Conservation (phyloP, 192 early-diverging fungal genomes). For the Gaertneriomyces sp. region DNA sequence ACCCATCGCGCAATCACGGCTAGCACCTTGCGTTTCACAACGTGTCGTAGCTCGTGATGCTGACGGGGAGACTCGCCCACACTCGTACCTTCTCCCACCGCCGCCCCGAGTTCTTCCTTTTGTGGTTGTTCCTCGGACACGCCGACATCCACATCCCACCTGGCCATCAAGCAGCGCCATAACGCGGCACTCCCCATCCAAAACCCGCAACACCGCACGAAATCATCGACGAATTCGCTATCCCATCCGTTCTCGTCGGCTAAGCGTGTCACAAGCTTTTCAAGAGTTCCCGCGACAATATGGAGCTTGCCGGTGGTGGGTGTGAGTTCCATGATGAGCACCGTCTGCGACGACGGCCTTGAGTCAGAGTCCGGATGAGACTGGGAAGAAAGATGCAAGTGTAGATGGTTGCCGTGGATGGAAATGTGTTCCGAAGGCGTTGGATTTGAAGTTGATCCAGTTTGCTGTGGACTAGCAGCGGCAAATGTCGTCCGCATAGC, state of each 20-base stretch:
- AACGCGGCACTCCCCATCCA: conserved; percentile 58
- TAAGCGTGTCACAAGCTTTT: conserved; percentile 59
- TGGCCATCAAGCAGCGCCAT: conserved; percentile 51
- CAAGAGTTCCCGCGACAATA: conserved; percentile 59
- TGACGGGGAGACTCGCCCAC: background rate
- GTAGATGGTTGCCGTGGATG: conserved; percentile 36
- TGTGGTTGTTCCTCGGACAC: background rate
- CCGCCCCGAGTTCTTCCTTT: background rate
- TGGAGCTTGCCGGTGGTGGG: conserved; percentile 41
- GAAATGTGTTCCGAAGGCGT: conserved; percentile 12
- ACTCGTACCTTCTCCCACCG: background rate
- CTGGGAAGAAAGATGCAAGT: background rate
- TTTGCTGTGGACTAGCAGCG: background rate
- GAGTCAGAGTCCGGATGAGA: too few relatives aligned
- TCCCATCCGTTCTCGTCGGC: conserved; percentile 63
- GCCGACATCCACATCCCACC: conserved; percentile 51
- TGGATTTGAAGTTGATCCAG: background rate
- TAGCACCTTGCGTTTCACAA: conserved; percentile 42
- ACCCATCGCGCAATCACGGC: conserved; percentile 63
- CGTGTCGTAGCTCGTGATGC: background rate
- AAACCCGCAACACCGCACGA: conserved; percentile 55
- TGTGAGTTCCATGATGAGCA: conserved; percentile 53
- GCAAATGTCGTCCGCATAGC: too few relatives aligned
- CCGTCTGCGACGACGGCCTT: too few relatives aligned
- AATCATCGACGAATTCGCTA: conserved; percentile 66